These are phyloP conservation scores for Diplotaxis tenuifolia DNA, from an alignment of 345 rosid species.

Conservation along the genomic window DNA sequence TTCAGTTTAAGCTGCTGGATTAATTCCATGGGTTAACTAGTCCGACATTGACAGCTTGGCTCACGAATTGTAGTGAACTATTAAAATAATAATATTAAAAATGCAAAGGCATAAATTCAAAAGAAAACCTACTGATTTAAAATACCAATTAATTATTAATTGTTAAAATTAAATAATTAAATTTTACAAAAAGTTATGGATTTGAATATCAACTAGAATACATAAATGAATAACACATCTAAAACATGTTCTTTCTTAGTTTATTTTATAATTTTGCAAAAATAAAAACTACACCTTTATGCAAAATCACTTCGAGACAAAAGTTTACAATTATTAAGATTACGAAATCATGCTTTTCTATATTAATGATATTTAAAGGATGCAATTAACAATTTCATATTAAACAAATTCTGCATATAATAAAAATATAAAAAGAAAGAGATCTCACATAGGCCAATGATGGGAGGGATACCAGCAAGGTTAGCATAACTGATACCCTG, in stretches of 20 bases:
- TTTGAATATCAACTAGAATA: not conserved
- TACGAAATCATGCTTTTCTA: not conserved
- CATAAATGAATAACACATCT: not conserved
- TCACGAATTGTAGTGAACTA: not conserved
- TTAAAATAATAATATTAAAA: not conserved
- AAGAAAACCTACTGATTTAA: too few species aligned
- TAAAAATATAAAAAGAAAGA: not conserved
- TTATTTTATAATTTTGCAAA: not conserved
- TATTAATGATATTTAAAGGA: not conserved
- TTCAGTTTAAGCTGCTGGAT: not conserved
- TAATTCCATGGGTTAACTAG: not conserved
- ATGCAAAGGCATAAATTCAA: not conserved
- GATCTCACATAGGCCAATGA: slow-evolving; percentile 77
- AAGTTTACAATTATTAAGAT: not conserved
- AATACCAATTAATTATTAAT: too few species aligned
- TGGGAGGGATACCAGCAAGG: slow-evolving; percentile 73
- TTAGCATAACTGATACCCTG: slow-evolving; percentile 97
- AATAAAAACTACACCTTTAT: slow-evolving; percentile 3
- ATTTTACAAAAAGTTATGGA: not conserved
- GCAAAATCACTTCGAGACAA: not conserved
- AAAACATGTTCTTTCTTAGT: not conserved
- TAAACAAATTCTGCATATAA: not conserved
- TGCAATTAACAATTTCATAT: not conserved
- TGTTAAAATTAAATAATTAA: too few species aligned
- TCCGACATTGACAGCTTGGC: not conserved